Evolutionary conservation across 108 stramenopile genomes (phyloP).

Genomic region (Fragilariopsis cylindrus): DNA sequence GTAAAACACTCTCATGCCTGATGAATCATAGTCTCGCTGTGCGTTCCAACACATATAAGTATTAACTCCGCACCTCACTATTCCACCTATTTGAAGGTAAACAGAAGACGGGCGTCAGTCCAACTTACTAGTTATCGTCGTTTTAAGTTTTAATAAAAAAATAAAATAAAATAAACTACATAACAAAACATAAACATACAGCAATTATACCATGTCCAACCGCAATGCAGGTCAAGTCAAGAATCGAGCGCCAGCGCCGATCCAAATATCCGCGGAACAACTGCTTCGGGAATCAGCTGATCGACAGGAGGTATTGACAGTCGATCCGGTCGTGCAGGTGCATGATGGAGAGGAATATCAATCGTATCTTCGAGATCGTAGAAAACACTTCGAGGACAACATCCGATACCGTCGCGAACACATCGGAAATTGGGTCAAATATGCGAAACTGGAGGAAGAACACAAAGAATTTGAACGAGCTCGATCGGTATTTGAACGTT

Average conservation of each 20-base stretch:
- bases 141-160: neutral
- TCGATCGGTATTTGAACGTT: slow-evolving; percentile 95
- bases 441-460: slow-evolving; percentile 97
- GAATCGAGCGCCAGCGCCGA: slow-evolving; percentile 98
- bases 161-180: neutral
- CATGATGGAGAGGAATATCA: slow-evolving; percentile 98
- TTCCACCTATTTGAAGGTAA: too few relatives aligned
- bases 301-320: slow-evolving; percentile 76
- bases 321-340: slow-evolving; percentile 86
- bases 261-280: slow-evolving; percentile 99
- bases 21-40: too few relatives aligned
- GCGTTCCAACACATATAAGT: too few relatives aligned
- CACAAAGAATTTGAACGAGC: slow-evolving; percentile 98
- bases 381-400: slow-evolving; percentile 95
- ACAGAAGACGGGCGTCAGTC: too few relatives aligned
- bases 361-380: slow-evolving; percentile 87
- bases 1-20: too few relatives aligned
- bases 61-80: too few relatives aligned
- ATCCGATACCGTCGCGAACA: slow-evolving; percentile 95
- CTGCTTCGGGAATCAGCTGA: slow-evolving; percentile 96
- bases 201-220: neutral
- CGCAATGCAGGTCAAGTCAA: slow-evolving; percentile 69
- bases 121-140: too few relatives aligned
- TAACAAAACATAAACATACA: neutral
- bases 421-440: slow-evolving; percentile 97